These are phyloP conservation scores for Hypoxylon sp. DNA, from an alignment of 2,329 filamentous ascomycete genomes.

Conservation along the genomic window DNA sequence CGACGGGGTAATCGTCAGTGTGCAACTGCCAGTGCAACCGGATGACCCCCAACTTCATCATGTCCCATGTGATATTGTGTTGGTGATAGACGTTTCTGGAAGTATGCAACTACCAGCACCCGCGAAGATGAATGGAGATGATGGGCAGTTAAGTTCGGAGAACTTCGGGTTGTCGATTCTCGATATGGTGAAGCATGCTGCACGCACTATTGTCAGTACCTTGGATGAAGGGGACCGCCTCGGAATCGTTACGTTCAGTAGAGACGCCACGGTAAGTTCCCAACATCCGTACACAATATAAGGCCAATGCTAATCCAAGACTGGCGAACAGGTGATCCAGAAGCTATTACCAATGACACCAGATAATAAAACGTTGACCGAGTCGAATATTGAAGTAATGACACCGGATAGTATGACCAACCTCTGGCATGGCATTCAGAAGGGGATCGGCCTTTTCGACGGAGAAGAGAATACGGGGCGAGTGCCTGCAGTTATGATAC, in stretches of 20 bases:
- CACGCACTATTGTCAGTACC: constrained; percentile 70
- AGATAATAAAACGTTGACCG: constrained; percentile 60
- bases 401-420: constrained; percentile 62
- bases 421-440: constrained; percentile 69
- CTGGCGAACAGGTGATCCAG: constrained; percentile 58
- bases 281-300: not conserved
- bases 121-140: constrained; percentile 58
- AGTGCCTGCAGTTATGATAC: constrained; percentile 66
- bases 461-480: constrained; percentile 52
- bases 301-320: constrained; percentile 21
- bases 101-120: constrained; percentile 68
- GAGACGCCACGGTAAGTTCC: constrained; percentile 54
- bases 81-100: constrained; percentile 73
- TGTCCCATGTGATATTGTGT: constrained; percentile 71
- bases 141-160: constrained; percentile 56
- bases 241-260: constrained; percentile 70
- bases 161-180: constrained; percentile 67
- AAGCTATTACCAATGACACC: constrained; percentile 63
- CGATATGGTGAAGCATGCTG: constrained; percentile 73
- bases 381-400: constrained; percentile 62
- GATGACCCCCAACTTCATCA: constrained; percentile 52
- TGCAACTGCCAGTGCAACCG: constrained; percentile 62
- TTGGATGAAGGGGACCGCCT: constrained; percentile 68
- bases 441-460: constrained; percentile 65
- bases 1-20: constrained; percentile 62